Conservation (phyloP, 1,284 basidiomycete genomes). For the Malassezia arunalokei region DNA sequence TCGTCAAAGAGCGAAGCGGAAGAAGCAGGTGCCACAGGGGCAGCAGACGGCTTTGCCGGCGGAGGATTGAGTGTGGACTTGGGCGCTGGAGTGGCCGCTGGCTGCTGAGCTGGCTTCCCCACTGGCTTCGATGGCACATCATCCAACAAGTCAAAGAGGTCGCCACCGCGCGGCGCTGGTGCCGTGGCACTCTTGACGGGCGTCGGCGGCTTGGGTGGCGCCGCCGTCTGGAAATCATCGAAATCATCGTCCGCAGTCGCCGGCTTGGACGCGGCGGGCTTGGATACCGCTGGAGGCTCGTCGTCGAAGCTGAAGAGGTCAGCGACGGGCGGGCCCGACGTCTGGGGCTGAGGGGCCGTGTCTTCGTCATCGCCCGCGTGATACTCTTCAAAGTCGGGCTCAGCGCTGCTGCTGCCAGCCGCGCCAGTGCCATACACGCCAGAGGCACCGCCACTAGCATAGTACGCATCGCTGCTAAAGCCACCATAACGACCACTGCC, state of each 20-base stretch:
- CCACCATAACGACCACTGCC: conserved; percentile 61
- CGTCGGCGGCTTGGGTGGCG: conserved; percentile 1
- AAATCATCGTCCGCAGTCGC: conserved; percentile 23
- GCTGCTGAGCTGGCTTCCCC: neutral
- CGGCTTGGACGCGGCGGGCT: conserved; percentile 18
- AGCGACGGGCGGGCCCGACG: conserved; percentile 47
- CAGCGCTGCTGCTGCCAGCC: conserved; percentile 16
- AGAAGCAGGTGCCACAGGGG: neutral
- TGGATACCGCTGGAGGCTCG: conserved; percentile 47
- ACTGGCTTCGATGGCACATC: neutral
- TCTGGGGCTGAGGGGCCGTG: conserved; percentile 20
- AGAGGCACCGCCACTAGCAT: conserved; percentile 49
- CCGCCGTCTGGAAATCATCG: conserved; percentile 27
- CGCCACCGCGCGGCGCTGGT: conserved; percentile 52
- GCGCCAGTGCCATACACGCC: conserved; percentile 51
- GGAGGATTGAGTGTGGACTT: neutral
- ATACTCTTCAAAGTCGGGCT: conserved; percentile 67
- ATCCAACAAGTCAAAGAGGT: conserved; percentile 52
- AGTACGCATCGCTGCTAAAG: conserved; percentile 60
- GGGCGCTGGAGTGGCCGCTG: neutral
- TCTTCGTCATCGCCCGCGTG: conserved; percentile 90
- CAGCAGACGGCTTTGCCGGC: neutral
- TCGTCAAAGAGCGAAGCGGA: conserved; percentile 60
- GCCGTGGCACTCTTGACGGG: conserved; percentile 49
- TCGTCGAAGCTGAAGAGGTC: conserved; percentile 66